Base-by-base conservation (phyloP, 1,284 basidiomycete genomes). In the Pseudozyma sp. region DNA sequence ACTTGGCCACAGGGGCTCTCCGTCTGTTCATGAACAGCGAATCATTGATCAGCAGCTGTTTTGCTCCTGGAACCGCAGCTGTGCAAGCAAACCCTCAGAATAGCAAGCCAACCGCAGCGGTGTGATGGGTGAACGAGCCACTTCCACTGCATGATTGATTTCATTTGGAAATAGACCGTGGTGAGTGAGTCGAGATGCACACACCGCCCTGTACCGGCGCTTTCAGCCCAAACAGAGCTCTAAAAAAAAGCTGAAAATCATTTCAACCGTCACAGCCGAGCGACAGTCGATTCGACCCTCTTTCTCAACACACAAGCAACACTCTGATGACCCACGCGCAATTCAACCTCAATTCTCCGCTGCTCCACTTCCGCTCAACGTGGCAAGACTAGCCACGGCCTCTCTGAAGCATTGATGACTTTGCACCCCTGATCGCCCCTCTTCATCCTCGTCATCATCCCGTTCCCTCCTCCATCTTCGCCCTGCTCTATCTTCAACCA, bases 321-420 rank as follows among this genome's bases (percentile, higher is more conserved):
- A 39, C 34, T 10, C n/a, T 7, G 13, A 48, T 17, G n/a, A 37
- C 35, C 11, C 37, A 51, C 49, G 40, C 49, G 16, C 46, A 34
- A 11, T 33, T 29, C 24, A 19, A 19, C 9, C 29, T 6, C 10
- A 49, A n/a, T 9, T 35, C 5, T 9, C 11, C 31, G 50, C 37
- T 42, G 50, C 50, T 52, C 50, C 50, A 52, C 50, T 52, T 52
- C 42, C 35, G 14, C 35, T 29, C 50, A n/a, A 33, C 16, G 35
- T 42, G 50, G 50, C 39, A 29, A 39, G 29, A 29, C 31, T 31
- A 47, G 29, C 14, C 17, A 14, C 5, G 2, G 17, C 11, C 19
- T 11, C 34, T 37, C 24, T 24, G 16, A 29, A 33, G 17, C 48
- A 17, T 29, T 50, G 42, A 54, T 44, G 44, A 37, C 45, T 47